Evolutionary conservation across 148 eudicot genomes (phyloP).

Genomic region (Pharnaceum exiguum): DNA sequence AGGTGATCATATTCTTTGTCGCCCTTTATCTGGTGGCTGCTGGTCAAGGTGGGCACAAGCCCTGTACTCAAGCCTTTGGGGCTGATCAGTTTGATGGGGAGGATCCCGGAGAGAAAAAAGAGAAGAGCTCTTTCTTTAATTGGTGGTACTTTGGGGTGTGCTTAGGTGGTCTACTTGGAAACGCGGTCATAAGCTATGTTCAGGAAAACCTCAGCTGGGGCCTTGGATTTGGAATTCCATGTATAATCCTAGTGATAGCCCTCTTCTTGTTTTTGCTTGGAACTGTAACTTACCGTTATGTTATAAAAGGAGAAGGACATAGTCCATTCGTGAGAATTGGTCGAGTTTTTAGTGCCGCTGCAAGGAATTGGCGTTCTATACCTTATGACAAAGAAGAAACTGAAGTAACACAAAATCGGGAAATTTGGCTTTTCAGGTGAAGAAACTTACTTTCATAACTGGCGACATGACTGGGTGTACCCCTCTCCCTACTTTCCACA

Average conservation of each 20-base stretch:
- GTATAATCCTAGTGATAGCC: conserved; percentile 50
- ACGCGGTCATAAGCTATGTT: conserved; percentile 43
- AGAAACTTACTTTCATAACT: conserved; percentile 9
- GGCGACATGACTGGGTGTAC: conserved; percentile 29
- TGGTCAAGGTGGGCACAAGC: conserved; percentile 78
- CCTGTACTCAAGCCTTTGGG: conserved; percentile 86
- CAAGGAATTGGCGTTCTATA: conserved; percentile 22
- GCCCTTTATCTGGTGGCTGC: conserved; percentile 59
- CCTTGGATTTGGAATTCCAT: conserved; percentile 70
- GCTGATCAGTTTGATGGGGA: conserved; percentile 81
- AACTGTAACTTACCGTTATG: conserved; percentile 47
- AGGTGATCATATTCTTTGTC: conserved; percentile 46
- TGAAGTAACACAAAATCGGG: conserved; percentile 9
- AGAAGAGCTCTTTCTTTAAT: conserved; percentile 77
- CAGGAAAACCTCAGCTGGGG: conserved; percentile 72
- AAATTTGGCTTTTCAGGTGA: conserved; percentile 47
- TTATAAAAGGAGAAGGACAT: conserved; percentile 25
- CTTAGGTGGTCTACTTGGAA: conserved; percentile 30
- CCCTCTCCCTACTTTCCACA: background rate
- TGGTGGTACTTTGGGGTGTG: conserved; percentile 69
- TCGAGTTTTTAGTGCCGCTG: conserved; percentile 35
- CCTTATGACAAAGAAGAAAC: conserved; percentile 10
- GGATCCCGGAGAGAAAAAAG: conserved; percentile 47
- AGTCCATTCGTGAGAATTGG: conserved; percentile 47
- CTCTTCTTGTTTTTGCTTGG: conserved; percentile 46